A percentile compares a stretch with the other conserved stretches of the same genome.
Conservation (phyloP, 805 yeast species). For the Cyberlindnera samutprakarnensis region DNA sequence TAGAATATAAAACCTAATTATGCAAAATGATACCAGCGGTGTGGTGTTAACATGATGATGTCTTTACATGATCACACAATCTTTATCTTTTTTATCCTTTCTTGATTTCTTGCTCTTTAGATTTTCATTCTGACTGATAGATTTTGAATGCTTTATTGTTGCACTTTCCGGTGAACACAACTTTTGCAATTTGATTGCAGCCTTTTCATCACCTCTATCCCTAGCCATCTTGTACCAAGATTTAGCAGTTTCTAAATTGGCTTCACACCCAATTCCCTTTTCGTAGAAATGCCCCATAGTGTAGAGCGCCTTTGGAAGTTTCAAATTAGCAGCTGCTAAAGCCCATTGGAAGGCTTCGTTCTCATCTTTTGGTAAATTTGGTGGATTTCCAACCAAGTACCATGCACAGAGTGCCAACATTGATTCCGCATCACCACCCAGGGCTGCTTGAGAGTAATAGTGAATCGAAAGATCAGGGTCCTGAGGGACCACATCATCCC, state of each 20-base stretch:
- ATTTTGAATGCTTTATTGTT: neutral
- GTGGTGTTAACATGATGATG: no score
- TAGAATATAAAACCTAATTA: no score
- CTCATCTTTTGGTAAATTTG: conserved; percentile 70
- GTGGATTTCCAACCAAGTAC: conserved; percentile 89
- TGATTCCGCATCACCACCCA: conserved; percentile 78
- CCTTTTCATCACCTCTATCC: conserved; percentile 46
- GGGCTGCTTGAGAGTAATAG: conserved; percentile 86
- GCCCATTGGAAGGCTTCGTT: conserved; percentile 96
- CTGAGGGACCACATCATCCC: conserved; percentile 54
- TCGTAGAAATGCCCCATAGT: conserved; percentile 80
- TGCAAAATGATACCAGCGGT: no score
- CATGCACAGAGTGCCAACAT: conserved; percentile 96
- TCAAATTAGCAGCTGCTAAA: conserved; percentile 67
- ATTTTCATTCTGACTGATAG: neutral
- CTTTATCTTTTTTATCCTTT: conserved; percentile 12
- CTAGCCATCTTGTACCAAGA: conserved; percentile 76
- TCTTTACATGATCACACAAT: conserved; percentile 17
- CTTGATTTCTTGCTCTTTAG: conserved; percentile 1
- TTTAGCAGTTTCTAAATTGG: conserved; percentile 48
- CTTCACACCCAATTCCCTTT: conserved; percentile 78
- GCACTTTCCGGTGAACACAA: conserved; percentile 2
- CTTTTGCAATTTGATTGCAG: conserved; percentile 29
- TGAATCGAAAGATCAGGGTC: conserved; percentile 84
- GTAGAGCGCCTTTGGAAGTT: conserved; percentile 75